These are phyloP conservation scores for Globisporangium cederbergense DNA, from an alignment of 352 stramenopile genomes.

Conservation along the genomic window DNA sequence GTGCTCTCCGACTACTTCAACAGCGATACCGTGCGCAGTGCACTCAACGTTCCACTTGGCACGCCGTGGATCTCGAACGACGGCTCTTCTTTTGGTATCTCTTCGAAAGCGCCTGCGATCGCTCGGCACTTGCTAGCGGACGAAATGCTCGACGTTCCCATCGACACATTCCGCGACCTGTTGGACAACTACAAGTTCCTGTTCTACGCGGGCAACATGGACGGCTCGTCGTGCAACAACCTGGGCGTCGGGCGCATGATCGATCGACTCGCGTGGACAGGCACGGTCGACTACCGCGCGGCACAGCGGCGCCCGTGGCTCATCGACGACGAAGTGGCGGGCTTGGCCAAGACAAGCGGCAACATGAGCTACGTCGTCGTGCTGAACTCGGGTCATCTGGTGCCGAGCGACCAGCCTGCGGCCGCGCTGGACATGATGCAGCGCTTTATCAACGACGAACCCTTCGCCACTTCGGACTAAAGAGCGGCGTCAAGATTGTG, in stretches of 20 bases:
- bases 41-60: slow-evolving; percentile 77
- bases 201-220: slow-evolving; percentile 85
- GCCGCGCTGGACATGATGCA: slow-evolving; percentile 80
- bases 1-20: slow-evolving; percentile 82
- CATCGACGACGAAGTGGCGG: slow-evolving; percentile 55
- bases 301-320: slow-evolving; percentile 56
- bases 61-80: slow-evolving; percentile 70
- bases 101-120: slow-evolving; percentile 43
- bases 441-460: slow-evolving; percentile 59
- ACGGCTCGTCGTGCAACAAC: slow-evolving; percentile 80
- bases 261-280: slow-evolving; percentile 70
- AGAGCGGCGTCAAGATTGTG: neutral
- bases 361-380: slow-evolving; percentile 86
- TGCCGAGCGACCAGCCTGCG: slow-evolving; percentile 66
- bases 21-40: slow-evolving; percentile 68
- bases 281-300: slow-evolving; percentile 60
- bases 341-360: slow-evolving; percentile 60
- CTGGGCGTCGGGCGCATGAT: slow-evolving; percentile 74
- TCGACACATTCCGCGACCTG: slow-evolving; percentile 71
- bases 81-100: slow-evolving; percentile 53
- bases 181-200: slow-evolving; percentile 84
- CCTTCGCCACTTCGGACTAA: slow-evolving; percentile 20
- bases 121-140: slow-evolving; percentile 70
- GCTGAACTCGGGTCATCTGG: slow-evolving; percentile 74
- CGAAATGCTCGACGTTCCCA: slow-evolving; percentile 77